phyloP scores from a whole-genome alignment of 1,284 basidiomycete species.

The Termitomyces sp. region DNA sequence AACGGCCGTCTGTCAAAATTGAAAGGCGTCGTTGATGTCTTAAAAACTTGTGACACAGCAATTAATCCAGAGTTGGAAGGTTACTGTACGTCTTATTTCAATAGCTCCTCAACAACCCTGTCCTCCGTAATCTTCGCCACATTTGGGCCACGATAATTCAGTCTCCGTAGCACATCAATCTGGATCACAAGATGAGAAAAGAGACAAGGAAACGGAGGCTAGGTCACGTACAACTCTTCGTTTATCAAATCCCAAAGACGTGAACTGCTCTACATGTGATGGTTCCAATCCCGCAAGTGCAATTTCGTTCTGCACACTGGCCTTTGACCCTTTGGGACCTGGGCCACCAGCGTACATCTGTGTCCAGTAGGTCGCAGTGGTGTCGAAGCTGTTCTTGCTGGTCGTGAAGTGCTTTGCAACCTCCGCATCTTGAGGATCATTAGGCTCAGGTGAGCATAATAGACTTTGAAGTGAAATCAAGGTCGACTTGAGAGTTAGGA shows the following conservation, averaged over 20 bases:
- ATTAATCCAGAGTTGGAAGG: background rate
- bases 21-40: background rate
- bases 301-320: constrained; percentile 47
- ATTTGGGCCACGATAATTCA: constrained; percentile 85
- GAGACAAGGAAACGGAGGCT: constrained; percentile 5
- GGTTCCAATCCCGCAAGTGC: constrained; percentile 72
- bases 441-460: constrained; percentile 94
- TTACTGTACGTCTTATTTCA: constrained; percentile 29
- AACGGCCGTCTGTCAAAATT: background rate
- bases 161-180: constrained; percentile 81
- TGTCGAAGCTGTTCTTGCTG: constrained; percentile 82
- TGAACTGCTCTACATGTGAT: constrained; percentile 72
- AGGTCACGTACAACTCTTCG: constrained; percentile 65
- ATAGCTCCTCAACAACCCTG: constrained; percentile 44
- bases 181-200: constrained; percentile 23
- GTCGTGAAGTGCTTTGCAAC: constrained; percentile 96
- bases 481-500: constrained; percentile 94
- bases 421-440: constrained; percentile 97
- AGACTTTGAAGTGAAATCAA: constrained; percentile 94
- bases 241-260: constrained; percentile 67
- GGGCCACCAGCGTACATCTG: constrained; percentile 82
- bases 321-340: constrained; percentile 31
- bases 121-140: constrained; percentile 44
- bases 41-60: constrained; percentile 1
- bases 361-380: constrained; percentile 94